phyloP scores from a whole-genome alignment of 73 alveolate genomes.

The Tetrahymena elliotti region DNA sequence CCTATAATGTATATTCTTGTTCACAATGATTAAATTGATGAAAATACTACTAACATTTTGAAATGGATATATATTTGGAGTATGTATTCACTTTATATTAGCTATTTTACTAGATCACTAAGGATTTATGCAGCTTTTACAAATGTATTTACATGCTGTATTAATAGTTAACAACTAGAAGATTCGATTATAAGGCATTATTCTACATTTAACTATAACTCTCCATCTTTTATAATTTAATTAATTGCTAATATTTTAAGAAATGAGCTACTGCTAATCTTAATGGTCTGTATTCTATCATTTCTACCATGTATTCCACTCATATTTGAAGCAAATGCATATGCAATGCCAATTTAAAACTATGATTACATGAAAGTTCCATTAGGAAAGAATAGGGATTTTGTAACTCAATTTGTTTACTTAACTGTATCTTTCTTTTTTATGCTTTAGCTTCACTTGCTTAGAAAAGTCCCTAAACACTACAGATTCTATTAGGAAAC shows the following conservation, averaged over 20 bases:
- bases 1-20: neutral
- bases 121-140: neutral
- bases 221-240: neutral
- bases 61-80: neutral
- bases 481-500: neutral
- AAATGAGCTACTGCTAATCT: neutral
- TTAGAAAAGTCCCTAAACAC: neutral
- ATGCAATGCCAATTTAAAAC: neutral
- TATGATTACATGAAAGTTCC: neutral
- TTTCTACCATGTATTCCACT: neutral
- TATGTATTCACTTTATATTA: neutral
- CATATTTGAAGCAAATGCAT: neutral
- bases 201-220: neutral
- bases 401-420: neutral
- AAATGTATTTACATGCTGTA: neutral
- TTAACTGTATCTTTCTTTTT: neutral
- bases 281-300: neutral
- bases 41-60: neutral
- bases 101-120: neutral
- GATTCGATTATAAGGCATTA: neutral
- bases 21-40: neutral
- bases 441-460: neutral
- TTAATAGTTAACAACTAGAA: neutral
- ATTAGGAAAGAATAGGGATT: neutral
- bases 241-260: neutral